Conservation (phyloP, 164 flowering plant species). For the Aristolochia californica region DNA sequence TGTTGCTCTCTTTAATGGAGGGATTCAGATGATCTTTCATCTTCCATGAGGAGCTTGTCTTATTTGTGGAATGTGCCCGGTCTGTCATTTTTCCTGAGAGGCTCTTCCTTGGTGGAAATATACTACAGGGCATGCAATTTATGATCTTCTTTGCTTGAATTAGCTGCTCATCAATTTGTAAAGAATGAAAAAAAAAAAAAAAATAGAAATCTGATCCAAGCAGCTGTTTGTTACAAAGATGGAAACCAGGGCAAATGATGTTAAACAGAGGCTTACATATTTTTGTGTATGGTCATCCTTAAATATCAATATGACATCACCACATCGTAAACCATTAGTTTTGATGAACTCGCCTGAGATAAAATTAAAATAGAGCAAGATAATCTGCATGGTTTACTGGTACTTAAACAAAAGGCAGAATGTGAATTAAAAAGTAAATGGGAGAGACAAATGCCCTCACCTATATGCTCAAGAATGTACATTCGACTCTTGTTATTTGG, state of each 20-base stretch:
- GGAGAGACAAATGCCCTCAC: slow-evolving; percentile 9
- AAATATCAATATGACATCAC: slow-evolving; percentile 24
- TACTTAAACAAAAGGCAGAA: background rate
- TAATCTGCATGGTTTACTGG: background rate
- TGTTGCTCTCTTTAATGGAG: background rate
- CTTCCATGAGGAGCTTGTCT: background rate
- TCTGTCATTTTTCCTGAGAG: background rate
- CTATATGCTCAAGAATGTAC: slow-evolving; percentile 33
- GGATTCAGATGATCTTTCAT: slow-evolving; percentile 3
- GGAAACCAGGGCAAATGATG: too few species aligned
- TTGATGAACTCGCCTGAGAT: slow-evolving; percentile 27
- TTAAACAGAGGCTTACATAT: slow-evolving; percentile 19
- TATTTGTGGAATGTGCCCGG: background rate
- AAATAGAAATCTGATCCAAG: background rate
- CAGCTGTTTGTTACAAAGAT: background rate
- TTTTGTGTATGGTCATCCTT: slow-evolving; percentile 19
- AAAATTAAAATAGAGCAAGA: slow-evolving; percentile 3
- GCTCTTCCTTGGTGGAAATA: slow-evolving; percentile 28
- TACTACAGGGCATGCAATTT: slow-evolving; percentile 5
- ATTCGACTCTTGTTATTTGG: slow-evolving; percentile 34
- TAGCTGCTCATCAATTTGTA: slow-evolving; percentile 22
- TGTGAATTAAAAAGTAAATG: slow-evolving; percentile 7
- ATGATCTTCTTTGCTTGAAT: slow-evolving; percentile 31
- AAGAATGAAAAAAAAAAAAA: background rate
- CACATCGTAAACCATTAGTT: slow-evolving; percentile 16